Evolutionary conservation across 1,284 basidiomycete species (phyloP).

Genomic region (Cryptococcus sp.): DNA sequence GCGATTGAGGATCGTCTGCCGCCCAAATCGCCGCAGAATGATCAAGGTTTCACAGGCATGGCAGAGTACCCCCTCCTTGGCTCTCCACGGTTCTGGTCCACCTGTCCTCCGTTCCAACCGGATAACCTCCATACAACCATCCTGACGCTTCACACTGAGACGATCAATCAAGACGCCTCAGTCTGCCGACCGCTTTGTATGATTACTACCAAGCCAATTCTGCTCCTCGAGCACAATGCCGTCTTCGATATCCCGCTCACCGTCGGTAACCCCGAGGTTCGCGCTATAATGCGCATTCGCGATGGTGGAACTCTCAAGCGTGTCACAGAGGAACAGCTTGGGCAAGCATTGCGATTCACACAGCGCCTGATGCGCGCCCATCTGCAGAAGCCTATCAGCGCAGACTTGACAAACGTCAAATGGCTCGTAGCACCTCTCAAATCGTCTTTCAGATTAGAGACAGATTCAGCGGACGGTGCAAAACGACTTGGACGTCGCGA

Average conservation of each 20-base stretch:
- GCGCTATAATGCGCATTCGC: constrained; percentile 16
- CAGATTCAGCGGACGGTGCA: not conserved
- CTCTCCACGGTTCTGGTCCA: constrained; percentile 25
- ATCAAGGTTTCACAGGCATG: constrained; percentile 3
- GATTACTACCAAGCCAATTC: constrained; percentile 22
- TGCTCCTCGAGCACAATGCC: constrained; percentile 1
- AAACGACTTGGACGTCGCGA: constrained; percentile 8
- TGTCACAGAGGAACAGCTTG: constrained; percentile 23
- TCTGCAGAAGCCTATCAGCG: constrained; percentile 28
- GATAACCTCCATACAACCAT: constrained; percentile 19
- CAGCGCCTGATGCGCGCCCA: constrained; percentile 33
- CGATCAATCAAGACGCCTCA: not conserved
- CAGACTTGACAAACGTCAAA: constrained; percentile 15
- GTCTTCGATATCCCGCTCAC: constrained; percentile 4
- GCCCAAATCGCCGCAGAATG: not conserved
- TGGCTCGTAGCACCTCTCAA: constrained; percentile 38
- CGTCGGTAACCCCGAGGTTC: constrained; percentile 11
- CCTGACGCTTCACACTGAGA: constrained; percentile 7
- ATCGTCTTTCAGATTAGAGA: constrained; percentile 1
- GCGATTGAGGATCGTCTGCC: constrained; percentile 9
- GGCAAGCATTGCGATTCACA: constrained; percentile 27
- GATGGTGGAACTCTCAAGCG: constrained; percentile 23
- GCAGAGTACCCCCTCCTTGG: constrained; percentile 7
- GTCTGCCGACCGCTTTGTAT: constrained; percentile 27
- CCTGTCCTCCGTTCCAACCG: constrained; percentile 10